phyloP scores from a whole-genome alignment of 75 land plant genomes.

The Gnetum montanum region DNA sequence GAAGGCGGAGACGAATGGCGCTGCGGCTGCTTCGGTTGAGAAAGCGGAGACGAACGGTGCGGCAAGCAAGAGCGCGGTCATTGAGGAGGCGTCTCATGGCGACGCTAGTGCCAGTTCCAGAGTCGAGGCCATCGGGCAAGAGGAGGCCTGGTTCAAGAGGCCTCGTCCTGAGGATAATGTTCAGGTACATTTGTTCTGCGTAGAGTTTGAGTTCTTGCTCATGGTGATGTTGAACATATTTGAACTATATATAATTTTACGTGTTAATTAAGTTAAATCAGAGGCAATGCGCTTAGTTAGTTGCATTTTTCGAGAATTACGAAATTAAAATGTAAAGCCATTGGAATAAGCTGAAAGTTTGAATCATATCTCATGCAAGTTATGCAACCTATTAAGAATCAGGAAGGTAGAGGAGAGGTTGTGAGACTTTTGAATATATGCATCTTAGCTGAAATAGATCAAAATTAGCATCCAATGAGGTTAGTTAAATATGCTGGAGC shows the following conservation, averaged over 20 bases:
- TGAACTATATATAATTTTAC: neutral
- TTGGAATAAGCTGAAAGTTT: neutral
- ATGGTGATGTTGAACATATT: neutral
- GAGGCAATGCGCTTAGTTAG: neutral
- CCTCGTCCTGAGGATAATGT: constrained; percentile 17
- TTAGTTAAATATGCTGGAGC: too few relatives aligned
- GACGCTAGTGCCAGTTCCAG: too few relatives aligned
- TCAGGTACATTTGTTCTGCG: constrained; percentile 38
- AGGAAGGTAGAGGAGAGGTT: too few relatives aligned
- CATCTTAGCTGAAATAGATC: too few relatives aligned
- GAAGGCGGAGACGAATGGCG: constrained; percentile 18
- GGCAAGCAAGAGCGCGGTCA: constrained; percentile 35
- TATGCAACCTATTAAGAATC: too few relatives aligned
- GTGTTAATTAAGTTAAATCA: neutral
- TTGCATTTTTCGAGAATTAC: neutral
- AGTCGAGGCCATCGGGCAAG: constrained; percentile 82
- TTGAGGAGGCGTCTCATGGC: too few relatives aligned
- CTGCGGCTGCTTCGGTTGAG: constrained; percentile 7
- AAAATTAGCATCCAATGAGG: too few relatives aligned
- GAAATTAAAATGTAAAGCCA: neutral
- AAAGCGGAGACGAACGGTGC: constrained; percentile 3
- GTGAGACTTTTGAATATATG: too few relatives aligned
- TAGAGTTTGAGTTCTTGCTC: neutral
- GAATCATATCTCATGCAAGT: too few relatives aligned
- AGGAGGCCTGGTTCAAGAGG: constrained; percentile 93